Evolutionary conservation across 257 asterid genomes (phyloP).

Genomic region (Fraxinus cuspidata): DNA sequence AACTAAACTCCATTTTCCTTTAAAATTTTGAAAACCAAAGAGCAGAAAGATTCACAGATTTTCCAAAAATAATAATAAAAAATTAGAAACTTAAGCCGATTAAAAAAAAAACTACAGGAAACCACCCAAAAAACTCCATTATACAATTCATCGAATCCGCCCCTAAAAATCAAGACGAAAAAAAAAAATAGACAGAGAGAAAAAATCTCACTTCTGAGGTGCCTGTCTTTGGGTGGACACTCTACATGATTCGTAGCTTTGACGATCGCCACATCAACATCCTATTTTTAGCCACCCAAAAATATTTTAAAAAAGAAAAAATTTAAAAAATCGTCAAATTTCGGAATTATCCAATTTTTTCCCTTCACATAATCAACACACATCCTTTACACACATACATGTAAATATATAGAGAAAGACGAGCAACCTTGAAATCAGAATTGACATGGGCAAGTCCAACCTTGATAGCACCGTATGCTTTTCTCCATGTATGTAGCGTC

Average conservation of each 20-base stretch:
- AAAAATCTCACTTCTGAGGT: conserved; percentile 67
- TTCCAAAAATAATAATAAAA: not conserved
- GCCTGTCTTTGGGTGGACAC: conserved; percentile 90
- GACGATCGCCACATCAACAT: conserved; percentile 96
- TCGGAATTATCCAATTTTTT: not conserved
- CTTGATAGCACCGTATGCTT: conserved; percentile 78
- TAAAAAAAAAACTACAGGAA: conserved; percentile 16
- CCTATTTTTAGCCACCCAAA: conserved; percentile 49
- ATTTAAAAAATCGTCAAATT: not conserved
- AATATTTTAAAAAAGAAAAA: not conserved
- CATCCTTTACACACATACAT: not conserved
- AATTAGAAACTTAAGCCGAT: not conserved
- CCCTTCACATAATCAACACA: not conserved
- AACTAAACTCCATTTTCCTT: not conserved
- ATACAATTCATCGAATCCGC: conserved; percentile 34
- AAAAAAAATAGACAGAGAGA: not conserved
- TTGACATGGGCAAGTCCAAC: conserved; percentile 92
- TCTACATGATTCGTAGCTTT: conserved; percentile 98
- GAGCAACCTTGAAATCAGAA: conserved; percentile 82
- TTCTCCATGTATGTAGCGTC: conserved; percentile 75
- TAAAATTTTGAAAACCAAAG: not conserved
- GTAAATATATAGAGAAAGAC: not conserved
- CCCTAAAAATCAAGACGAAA: conserved; percentile 22
- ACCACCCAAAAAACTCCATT: conserved; percentile 17
- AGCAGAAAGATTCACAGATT: not conserved